phyloP scores from a whole-genome alignment of 352 stramenopile genomes.

The Phytopythium sindhum region DNA sequence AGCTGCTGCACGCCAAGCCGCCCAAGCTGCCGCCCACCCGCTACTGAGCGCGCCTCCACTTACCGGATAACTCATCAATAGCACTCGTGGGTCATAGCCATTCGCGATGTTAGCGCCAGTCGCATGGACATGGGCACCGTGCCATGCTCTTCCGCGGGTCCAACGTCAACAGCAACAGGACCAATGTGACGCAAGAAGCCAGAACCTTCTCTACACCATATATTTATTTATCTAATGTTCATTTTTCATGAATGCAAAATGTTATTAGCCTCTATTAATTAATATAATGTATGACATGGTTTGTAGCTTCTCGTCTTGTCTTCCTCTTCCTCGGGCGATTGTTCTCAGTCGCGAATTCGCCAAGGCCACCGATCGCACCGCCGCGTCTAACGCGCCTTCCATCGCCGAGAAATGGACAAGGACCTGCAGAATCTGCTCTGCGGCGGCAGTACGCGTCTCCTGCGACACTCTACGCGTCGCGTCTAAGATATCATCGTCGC shows the following conservation, averaged over 20 bases:
- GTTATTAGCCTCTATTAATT: background rate
- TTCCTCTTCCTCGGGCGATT: background rate
- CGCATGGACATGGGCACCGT: background rate
- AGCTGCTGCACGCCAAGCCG: slow-evolving; percentile 35
- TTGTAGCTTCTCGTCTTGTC: background rate
- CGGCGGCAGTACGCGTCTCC: slow-evolving; percentile 50
- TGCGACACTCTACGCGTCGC: background rate
- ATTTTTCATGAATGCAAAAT: too few relatives aligned
- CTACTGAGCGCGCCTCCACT: background rate
- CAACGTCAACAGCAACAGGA: background rate
- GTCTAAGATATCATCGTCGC: background rate
- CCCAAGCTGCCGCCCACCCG: slow-evolving; percentile 1
- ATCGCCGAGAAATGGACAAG: slow-evolving; percentile 9
- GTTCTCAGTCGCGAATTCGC: background rate
- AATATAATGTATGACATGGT: background rate
- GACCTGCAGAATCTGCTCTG: slow-evolving; percentile 66
- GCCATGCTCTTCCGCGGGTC: background rate
- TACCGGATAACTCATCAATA: background rate
- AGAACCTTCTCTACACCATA: too few relatives aligned
- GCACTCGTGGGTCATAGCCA: background rate
- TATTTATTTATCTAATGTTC: too few relatives aligned
- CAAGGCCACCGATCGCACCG: background rate
- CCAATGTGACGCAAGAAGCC: background rate
- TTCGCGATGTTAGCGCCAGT: background rate
- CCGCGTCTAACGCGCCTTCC: background rate